Conservation (phyloP, 129 eudicot genomes). For the Logfia minima region DNA sequence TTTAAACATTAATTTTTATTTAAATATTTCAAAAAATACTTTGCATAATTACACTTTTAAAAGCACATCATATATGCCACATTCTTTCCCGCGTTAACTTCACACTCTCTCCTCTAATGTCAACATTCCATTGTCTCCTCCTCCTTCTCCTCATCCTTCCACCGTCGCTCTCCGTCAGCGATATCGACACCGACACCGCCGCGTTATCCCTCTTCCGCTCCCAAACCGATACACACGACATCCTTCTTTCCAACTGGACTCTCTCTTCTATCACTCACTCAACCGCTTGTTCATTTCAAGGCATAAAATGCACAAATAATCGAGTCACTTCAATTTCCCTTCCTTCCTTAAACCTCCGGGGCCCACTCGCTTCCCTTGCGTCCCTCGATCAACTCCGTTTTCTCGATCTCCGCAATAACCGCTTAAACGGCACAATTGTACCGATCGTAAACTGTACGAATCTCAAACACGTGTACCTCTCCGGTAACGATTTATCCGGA, state of each 20-base stretch:
- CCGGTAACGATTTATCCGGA: slow-evolving; percentile 85
- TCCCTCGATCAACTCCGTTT: slow-evolving; percentile 84
- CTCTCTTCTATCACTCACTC: slow-evolving; percentile 46
- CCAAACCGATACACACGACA: slow-evolving; percentile 73
- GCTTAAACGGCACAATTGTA: slow-evolving; percentile 68
- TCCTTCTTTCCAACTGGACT: slow-evolving; percentile 84
- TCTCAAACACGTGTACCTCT: slow-evolving; percentile 69
- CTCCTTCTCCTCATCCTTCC: slow-evolving; percentile 27
- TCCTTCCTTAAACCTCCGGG: slow-evolving; percentile 78
- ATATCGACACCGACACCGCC: slow-evolving; percentile 68
- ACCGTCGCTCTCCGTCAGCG: slow-evolving; percentile 31
- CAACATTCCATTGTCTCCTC: slow-evolving; percentile 29
- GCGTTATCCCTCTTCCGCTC: slow-evolving; percentile 78
- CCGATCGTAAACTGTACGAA: slow-evolving; percentile 56
- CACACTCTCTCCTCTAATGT: slow-evolving; percentile 31
- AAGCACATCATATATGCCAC: slow-evolving; percentile 32
- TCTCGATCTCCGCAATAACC: slow-evolving; percentile 76
- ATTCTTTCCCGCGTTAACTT: slow-evolving; percentile 45
- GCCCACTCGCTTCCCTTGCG: slow-evolving; percentile 65
- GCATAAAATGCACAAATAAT: slow-evolving; percentile 62
- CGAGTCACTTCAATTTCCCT: slow-evolving; percentile 66
- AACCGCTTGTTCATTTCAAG: slow-evolving; percentile 74
- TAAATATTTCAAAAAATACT: too few relatives aligned
- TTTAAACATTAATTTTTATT: too few relatives aligned
- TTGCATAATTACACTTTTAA: slow-evolving; percentile 22